Percentiles rank a stretch among this genome's conserved stretches.
These are phyloP conservation scores for Microdochium paspali DNA, from an alignment of 2,329 filamentous ascomycete species.

Conservation along the genomic window DNA sequence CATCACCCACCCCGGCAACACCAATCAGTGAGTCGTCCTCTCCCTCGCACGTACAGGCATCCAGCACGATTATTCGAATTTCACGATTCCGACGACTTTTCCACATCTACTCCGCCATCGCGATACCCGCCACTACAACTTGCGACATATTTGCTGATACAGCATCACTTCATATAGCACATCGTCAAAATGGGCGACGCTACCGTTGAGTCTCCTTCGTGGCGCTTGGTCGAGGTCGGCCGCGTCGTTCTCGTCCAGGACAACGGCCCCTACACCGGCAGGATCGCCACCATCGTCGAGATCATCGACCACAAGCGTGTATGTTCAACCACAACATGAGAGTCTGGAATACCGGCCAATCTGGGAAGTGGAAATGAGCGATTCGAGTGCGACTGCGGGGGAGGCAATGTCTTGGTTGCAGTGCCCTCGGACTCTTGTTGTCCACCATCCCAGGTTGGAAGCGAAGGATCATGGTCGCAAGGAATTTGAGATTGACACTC, in stretches of 20 bases:
- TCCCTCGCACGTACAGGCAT: slow-evolving; percentile 3
- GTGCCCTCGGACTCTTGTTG: not conserved
- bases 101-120: slow-evolving; percentile 3
- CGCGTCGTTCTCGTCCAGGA: slow-evolving; percentile 86
- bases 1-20: slow-evolving; percentile 12
- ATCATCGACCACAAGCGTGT: slow-evolving; percentile 99
- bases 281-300: slow-evolving; percentile 91
- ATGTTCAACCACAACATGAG: slow-evolving; percentile 40
- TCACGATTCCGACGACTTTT: slow-evolving; percentile 8
- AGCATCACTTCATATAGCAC: slow-evolving; percentile 31
- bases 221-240: slow-evolving; percentile 98
- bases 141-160: slow-evolving; percentile 2
- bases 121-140: not conserved
- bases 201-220: slow-evolving; percentile 71
- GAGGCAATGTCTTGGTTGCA: not conserved
- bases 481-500: slow-evolving; percentile 18
- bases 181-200: slow-evolving; percentile 72
- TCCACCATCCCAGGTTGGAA: not conserved
- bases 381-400: not conserved
- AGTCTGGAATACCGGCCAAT: slow-evolving; percentile 2
- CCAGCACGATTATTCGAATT: slow-evolving; percentile 7
- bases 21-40: slow-evolving; percentile 13
- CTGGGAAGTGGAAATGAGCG: slow-evolving; percentile 3
- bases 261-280: slow-evolving; percentile 70
- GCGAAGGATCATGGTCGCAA: not conserved